phyloP scores from a whole-genome alignment of 1,139 yeast genomes.

The Nakaseomyces uthaithaninus region DNA sequence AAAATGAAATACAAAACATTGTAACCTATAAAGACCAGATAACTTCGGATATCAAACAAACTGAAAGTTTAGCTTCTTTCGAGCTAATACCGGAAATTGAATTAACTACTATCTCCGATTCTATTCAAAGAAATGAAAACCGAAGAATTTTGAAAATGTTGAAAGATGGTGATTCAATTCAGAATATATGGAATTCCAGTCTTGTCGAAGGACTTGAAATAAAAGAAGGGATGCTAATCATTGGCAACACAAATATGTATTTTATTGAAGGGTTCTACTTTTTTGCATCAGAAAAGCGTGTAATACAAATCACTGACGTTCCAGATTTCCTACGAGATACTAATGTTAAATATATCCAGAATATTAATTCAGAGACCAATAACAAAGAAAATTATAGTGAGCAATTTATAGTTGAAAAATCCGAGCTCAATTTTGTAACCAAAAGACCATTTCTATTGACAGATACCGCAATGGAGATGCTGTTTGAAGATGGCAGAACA shows the following conservation, averaged over 20 bases:
- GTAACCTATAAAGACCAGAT: neutral
- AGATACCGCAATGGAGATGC: constrained; percentile 71
- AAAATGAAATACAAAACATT: neutral
- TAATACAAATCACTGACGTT: constrained; percentile 60
- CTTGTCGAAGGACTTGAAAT: constrained; percentile 67
- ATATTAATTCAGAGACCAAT: constrained; percentile 11
- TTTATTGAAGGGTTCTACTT: constrained; percentile 61
- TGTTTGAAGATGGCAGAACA: constrained; percentile 65
- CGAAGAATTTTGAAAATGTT: constrained; percentile 63
- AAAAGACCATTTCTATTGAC: constrained; percentile 67
- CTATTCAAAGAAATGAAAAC: constrained; percentile 50
- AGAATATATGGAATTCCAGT: constrained; percentile 65
- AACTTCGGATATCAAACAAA: constrained; percentile 8
- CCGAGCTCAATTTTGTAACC: constrained; percentile 47
- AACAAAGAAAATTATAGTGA: constrained; percentile 47
- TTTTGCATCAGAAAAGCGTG: constrained; percentile 43
- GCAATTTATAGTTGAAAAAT: neutral
- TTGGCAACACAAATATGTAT: constrained; percentile 57
- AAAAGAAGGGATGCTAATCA: constrained; percentile 60
- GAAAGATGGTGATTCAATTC: constrained; percentile 62
- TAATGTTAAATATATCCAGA: constrained; percentile 51
- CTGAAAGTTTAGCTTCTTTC: constrained; percentile 32
- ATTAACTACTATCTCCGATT: neutral
- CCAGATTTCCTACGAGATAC: constrained; percentile 55
- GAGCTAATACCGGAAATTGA: constrained; percentile 42